A percentile compares a stretch with the other conserved stretches of the same genome.
Conservation (phyloP, 352 stramenopile genomes). For the Globisporangium spiculum region DNA sequence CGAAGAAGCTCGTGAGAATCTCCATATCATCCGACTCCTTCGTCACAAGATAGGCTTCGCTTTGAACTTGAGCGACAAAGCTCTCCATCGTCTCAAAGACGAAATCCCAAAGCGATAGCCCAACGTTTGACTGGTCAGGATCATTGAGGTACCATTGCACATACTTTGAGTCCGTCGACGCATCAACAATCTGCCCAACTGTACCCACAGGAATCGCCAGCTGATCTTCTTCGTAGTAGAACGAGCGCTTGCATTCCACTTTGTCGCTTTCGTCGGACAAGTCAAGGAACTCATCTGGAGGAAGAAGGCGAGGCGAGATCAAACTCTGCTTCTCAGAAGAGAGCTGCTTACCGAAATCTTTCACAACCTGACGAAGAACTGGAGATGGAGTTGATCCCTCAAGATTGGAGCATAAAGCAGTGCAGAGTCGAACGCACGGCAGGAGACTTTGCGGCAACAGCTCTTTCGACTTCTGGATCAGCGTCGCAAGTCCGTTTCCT, state of each 20-base stretch:
- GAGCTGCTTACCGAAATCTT: slow-evolving; percentile 42
- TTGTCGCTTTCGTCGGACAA: slow-evolving; percentile 16
- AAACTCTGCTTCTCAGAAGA: background rate
- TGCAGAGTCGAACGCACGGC: slow-evolving; percentile 44
- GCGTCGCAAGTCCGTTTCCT: slow-evolving; percentile 16
- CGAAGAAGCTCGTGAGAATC: slow-evolving; percentile 51
- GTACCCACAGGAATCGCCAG: slow-evolving; percentile 46
- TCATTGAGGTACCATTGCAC: slow-evolving; percentile 47
- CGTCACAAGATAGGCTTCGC: slow-evolving; percentile 10
- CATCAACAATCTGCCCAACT: slow-evolving; percentile 24
- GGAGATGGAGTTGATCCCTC: slow-evolving; percentile 22
- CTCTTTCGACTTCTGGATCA: slow-evolving; percentile 32
- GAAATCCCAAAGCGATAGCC: slow-evolving; percentile 41
- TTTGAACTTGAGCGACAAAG: slow-evolving; percentile 42
- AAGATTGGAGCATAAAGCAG: slow-evolving; percentile 42
- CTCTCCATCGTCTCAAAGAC: slow-evolving; percentile 38
- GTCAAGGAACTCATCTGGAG: slow-evolving; percentile 49
- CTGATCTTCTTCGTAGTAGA: slow-evolving; percentile 50
- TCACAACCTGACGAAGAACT: slow-evolving; percentile 47
- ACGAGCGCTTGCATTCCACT: slow-evolving; percentile 45
- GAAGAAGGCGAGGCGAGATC: slow-evolving; percentile 20
- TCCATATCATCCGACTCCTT: slow-evolving; percentile 34
- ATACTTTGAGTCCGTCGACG: slow-evolving; percentile 23
- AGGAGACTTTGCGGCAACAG: slow-evolving; percentile 42
- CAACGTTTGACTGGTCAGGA: background rate